These are phyloP conservation scores for Kalanchoe fedtschenkoi DNA, from an alignment of 164 flowering plant species.

Conservation along the genomic window DNA sequence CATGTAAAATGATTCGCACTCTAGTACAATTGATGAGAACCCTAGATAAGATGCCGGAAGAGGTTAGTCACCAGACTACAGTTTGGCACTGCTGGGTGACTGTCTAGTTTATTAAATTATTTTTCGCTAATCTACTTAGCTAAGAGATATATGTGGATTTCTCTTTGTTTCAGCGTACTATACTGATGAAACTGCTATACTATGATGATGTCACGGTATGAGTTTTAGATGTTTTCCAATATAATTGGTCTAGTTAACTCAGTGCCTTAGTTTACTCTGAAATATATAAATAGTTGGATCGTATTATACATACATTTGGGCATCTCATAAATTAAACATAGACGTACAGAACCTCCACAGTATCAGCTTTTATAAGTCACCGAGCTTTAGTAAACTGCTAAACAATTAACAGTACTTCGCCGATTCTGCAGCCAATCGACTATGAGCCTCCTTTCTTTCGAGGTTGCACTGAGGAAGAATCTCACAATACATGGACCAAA, in stretches of 20 bases:
- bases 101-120: background rate
- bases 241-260: background rate
- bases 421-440: slow-evolving; percentile 63
- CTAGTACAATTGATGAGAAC: slow-evolving; percentile 93
- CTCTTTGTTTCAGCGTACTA: slow-evolving; percentile 60
- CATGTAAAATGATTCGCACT: slow-evolving; percentile 92
- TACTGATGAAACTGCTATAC: slow-evolving; percentile 84
- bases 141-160: background rate
- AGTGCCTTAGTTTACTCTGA: background rate
- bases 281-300: no score
- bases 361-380: background rate
- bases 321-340: background rate
- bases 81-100: background rate
- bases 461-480: slow-evolving; percentile 70
- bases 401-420: slow-evolving; percentile 1
- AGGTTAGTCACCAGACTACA: slow-evolving; percentile 29
- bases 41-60: slow-evolving; percentile 85
- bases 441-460: slow-evolving; percentile 95
- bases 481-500: slow-evolving; percentile 55
- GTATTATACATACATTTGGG: no score
- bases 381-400: background rate
- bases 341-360: background rate
- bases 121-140: background rate
- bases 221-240: background rate
- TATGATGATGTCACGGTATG: slow-evolving; percentile 83